Conservation (phyloP, 345 rosid genomes). For the Boechera retrofracta region DNA sequence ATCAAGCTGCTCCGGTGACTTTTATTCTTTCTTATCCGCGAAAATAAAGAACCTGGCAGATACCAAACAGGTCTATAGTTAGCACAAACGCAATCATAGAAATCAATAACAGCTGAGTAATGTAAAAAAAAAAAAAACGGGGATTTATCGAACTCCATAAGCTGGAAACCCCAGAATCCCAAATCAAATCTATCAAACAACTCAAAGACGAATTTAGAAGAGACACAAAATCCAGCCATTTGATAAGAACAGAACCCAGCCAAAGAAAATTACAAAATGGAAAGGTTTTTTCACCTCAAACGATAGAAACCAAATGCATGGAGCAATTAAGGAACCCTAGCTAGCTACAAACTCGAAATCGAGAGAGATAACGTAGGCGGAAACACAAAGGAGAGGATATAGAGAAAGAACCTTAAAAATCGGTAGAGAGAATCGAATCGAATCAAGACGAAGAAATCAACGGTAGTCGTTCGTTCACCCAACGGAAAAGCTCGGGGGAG, state of each 20-base stretch:
- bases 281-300: slow-evolving; percentile 4
- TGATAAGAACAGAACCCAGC: not conserved
- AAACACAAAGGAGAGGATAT: slow-evolving; percentile 17
- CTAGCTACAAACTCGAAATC: slow-evolving; percentile 26
- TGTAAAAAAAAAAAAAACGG: not conserved
- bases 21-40: slow-evolving; percentile 25
- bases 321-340: slow-evolving; percentile 11
- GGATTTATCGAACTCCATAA: slow-evolving; percentile 1
- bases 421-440: slow-evolving; percentile 45
- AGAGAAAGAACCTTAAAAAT: slow-evolving; percentile 39
- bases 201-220: slow-evolving; percentile 22
- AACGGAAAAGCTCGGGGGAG: slow-evolving; percentile 32
- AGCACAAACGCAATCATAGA: slow-evolving; percentile 29
- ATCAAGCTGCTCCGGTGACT: slow-evolving; percentile 34
- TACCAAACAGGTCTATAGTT: slow-evolving; percentile 13
- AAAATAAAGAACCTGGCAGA: slow-evolving; percentile 29
- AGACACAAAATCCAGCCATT: not conserved
- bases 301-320: slow-evolving; percentile 13
- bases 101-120: slow-evolving; percentile 7
- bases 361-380: not conserved
- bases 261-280: not conserved
- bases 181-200: slow-evolving; percentile 21
- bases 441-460: slow-evolving; percentile 39
- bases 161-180: slow-evolving; percentile 30
- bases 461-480: slow-evolving; percentile 43